Percentiles rank a stretch among this genome's conserved stretches.
Evolutionary conservation across 1,284 basidiomycete species (phyloP).

Genomic region (Cerrena zonata): DNA sequence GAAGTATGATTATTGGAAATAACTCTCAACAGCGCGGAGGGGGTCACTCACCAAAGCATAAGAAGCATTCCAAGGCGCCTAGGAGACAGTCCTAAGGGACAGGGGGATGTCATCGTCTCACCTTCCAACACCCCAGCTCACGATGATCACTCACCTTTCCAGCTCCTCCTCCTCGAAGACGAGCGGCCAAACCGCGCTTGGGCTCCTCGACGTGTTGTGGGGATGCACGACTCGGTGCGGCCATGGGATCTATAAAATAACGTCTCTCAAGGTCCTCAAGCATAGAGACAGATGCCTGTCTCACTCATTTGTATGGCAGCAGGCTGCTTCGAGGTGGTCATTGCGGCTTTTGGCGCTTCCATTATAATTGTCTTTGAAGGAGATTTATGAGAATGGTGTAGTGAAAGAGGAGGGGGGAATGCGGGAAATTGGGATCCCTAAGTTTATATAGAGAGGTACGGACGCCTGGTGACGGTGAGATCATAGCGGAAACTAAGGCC

Average conservation of each 20-base stretch:
- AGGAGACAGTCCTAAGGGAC: constrained; percentile 52
- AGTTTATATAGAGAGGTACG: constrained; percentile 5
- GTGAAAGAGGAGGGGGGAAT: constrained; percentile 3
- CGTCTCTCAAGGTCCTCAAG: not conserved
- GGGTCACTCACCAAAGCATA: constrained; percentile 52
- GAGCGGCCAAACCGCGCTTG: constrained; percentile 35
- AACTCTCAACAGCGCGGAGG: not conserved
- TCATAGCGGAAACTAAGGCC: not conserved
- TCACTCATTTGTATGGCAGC: constrained; percentile 50
- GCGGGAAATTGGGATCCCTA: not conserved
- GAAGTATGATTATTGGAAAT: not conserved
- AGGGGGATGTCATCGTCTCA: constrained; percentile 1
- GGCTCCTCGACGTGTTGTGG: constrained; percentile 31
- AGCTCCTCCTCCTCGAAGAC: constrained; percentile 58
- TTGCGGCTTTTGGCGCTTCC: constrained; percentile 32
- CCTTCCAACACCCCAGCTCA: too few relatives aligned
- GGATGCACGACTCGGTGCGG: constrained; percentile 31
- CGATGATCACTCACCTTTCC: constrained; percentile 40
- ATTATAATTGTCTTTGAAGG: constrained; percentile 15
- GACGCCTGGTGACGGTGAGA: constrained; percentile 1
- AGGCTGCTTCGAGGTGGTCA: constrained; percentile 43
- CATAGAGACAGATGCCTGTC: constrained; percentile 18
- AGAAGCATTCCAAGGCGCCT: constrained; percentile 52
- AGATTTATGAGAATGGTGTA: constrained; percentile 1
- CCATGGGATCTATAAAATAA: constrained; percentile 17